phyloP scores from a whole-genome alignment of 2,329 filamentous ascomycete genomes.

The Colletotrichum kahawae region DNA sequence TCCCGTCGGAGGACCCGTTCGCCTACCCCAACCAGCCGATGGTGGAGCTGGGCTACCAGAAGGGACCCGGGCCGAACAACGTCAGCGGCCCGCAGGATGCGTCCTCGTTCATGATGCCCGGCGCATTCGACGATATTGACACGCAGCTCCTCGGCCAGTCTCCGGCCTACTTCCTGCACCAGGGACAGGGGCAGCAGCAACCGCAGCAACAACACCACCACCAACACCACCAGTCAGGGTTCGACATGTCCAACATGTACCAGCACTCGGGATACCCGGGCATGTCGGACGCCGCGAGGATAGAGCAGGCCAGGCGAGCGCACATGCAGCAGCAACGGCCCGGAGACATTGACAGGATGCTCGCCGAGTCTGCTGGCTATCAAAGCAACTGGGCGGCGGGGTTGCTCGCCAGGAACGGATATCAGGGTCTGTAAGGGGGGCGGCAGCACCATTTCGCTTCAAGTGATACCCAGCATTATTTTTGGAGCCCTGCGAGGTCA shows the following conservation, averaged over 20 bases:
- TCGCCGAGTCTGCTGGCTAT: constrained; percentile 21
- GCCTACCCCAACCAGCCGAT: constrained; percentile 80
- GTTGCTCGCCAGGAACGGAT: constrained; percentile 23
- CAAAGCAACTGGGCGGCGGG: constrained; percentile 22
- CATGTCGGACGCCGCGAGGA: constrained; percentile 18
- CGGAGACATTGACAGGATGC: constrained; percentile 22
- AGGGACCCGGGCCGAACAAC: constrained; percentile 34
- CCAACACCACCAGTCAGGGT: constrained; percentile 22
- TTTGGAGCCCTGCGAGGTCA: constrained; percentile 19
- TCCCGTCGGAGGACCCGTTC: constrained; percentile 78
- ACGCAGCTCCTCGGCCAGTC: constrained; percentile 74
- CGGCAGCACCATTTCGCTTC: constrained; percentile 15
- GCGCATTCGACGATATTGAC: constrained; percentile 69
- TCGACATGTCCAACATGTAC: constrained; percentile 21
- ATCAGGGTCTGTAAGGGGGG: constrained; percentile 10
- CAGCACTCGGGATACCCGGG: constrained; percentile 19
- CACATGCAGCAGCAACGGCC: constrained; percentile 23
- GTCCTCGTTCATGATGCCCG: constrained; percentile 56
- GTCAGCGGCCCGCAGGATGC: constrained; percentile 38
- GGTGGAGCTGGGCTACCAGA: constrained; percentile 59
- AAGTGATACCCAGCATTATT: constrained; percentile 22
- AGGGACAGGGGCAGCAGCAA: constrained; percentile 40
- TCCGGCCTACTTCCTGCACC: constrained; percentile 73
- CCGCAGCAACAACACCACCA: constrained; percentile 33
- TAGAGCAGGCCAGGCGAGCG: constrained; percentile 20